Base-by-base conservation (phyloP, 1,139 yeast species). In the Magnusiomyces ingens region DNA sequence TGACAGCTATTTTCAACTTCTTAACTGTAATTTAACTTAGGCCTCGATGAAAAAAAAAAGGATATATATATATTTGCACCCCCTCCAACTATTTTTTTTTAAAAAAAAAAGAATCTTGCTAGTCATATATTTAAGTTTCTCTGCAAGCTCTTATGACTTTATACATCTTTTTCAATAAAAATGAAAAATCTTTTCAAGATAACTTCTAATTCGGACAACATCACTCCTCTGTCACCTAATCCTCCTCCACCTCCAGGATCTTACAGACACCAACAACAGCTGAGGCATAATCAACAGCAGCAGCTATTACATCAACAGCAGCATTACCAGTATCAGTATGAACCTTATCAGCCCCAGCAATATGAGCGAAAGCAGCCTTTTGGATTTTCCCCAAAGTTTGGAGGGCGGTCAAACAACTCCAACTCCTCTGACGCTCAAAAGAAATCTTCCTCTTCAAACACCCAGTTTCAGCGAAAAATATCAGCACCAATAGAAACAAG, bases 111-210 rank as follows among this genome's bases (percentile, higher is more conserved):
- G n/a, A n/a, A 26, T 4, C 32, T 26, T 26, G 32, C 32, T 8
- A 26, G 32, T 26, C 32, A 26, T 26, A 26, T 26, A 26, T 26
- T 26, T 26, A 26, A 26, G 4, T 26, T 26, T 26, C 32, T 8
- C 32, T 26, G 8, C 4, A 26, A 8, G 32, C 8, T 8, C 32
- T 26, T 26, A 26, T 26, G 32, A 5, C 8, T 26, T 26, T 26
- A 5, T 26, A 26, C 8, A 26, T 18, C n/a, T 19, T 18, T 11
- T 13, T 6, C 5, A 19, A 3, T 19, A 17, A 26, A 26, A 18
- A 46, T 46, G 49, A 46, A 46, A 21, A 46, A 46, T 21, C 29
- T 46, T n/a, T 46, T 46, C n/a, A 46, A 37, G 22, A 37, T 46
- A 13, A 21, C n/a, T 21, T 19, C 35, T 11, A 37, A 17, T 21